A percentile compares a stretch with the other conserved stretches of the same genome.
phyloP scores from a whole-genome alignment of 2,329 filamentous ascomycete species.

The Arthrobotrys conoides region DNA sequence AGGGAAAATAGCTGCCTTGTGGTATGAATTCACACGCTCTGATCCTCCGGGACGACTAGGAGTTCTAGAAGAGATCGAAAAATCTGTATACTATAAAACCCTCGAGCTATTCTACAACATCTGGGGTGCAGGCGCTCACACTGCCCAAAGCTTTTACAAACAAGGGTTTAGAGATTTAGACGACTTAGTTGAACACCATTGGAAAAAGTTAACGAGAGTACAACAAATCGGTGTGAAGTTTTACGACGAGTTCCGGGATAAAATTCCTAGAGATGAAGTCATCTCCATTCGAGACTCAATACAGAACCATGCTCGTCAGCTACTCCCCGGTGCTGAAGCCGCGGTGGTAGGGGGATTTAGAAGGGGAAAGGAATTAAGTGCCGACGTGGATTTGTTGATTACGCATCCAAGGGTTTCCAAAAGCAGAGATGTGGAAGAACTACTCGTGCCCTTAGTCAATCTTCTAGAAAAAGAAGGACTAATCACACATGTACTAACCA shows the following conservation, averaged over 20 bases:
- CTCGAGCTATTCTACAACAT: slow-evolving; percentile 83
- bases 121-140: slow-evolving; percentile 90
- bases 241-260: slow-evolving; percentile 82
- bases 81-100: slow-evolving; percentile 75
- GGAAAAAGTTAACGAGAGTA: slow-evolving; percentile 79
- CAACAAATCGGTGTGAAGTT: slow-evolving; percentile 96
- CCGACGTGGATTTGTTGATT: slow-evolving; percentile 89
- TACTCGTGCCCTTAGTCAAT: slow-evolving; percentile 80
- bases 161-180: slow-evolving; percentile 86
- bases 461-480: slow-evolving; percentile 78
- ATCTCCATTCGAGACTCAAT: slow-evolving; percentile 75
- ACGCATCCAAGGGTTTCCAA: slow-evolving; percentile 77
- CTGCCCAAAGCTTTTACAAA: slow-evolving; percentile 84
- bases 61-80: slow-evolving; percentile 76
- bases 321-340: slow-evolving; percentile 74
- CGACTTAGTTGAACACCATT: slow-evolving; percentile 86
- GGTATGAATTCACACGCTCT: slow-evolving; percentile 78
- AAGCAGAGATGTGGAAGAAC: slow-evolving; percentile 67
- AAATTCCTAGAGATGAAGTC: slow-evolving; percentile 78
- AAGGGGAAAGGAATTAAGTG: slow-evolving; percentile 79
- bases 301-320: slow-evolving; percentile 75
- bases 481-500: slow-evolving; percentile 82
- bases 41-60: slow-evolving; percentile 69
- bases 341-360: slow-evolving; percentile 85
- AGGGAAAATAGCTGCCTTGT: slow-evolving; percentile 82